Percentiles rank a stretch among this genome's conserved stretches.
phyloP scores from a whole-genome alignment of 2,329 filamentous ascomycete species.

The Ambrosiella cleistominuta region DNA sequence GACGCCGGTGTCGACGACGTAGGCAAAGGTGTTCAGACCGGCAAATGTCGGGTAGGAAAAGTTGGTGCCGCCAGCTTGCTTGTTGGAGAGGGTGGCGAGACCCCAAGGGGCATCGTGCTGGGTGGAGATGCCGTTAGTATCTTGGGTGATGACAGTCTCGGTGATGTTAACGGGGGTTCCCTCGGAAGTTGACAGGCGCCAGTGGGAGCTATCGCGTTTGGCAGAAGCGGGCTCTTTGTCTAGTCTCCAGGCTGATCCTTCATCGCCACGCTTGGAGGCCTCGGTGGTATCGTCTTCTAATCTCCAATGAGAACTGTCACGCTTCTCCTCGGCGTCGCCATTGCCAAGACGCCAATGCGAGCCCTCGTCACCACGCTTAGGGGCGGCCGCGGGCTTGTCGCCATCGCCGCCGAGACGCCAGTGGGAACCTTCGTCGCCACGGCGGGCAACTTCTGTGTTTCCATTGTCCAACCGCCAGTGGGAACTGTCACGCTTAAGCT shows the following conservation, averaged over 20 bases:
- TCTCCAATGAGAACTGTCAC: background rate
- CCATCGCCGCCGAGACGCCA: background rate
- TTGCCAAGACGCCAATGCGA: background rate
- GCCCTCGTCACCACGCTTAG: background rate
- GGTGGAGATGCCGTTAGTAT: constrained; percentile 42
- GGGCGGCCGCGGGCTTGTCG: background rate
- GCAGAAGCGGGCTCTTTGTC: background rate
- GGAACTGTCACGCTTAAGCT: background rate
- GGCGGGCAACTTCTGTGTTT: background rate
- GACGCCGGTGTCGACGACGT: constrained; percentile 18
- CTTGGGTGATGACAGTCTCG: background rate
- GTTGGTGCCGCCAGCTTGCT: constrained; percentile 14
- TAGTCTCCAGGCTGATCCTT: background rate
- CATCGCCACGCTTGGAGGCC: background rate
- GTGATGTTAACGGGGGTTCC: constrained; percentile 1
- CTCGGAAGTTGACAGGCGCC: constrained; percentile 7
- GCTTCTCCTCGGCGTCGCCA: background rate
- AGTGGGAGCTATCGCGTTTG: constrained; percentile 1
- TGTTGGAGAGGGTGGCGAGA: constrained; percentile 20
- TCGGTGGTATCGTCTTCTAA: background rate
- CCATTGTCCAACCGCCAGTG: background rate
- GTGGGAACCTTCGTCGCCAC: background rate
- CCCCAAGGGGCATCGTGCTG: constrained; percentile 20
- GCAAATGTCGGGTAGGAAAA: constrained; percentile 16
- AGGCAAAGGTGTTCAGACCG: constrained; percentile 16